phyloP scores from a whole-genome alignment of 1,284 basidiomycete genomes.

The Ganoderma resinaceum region DNA sequence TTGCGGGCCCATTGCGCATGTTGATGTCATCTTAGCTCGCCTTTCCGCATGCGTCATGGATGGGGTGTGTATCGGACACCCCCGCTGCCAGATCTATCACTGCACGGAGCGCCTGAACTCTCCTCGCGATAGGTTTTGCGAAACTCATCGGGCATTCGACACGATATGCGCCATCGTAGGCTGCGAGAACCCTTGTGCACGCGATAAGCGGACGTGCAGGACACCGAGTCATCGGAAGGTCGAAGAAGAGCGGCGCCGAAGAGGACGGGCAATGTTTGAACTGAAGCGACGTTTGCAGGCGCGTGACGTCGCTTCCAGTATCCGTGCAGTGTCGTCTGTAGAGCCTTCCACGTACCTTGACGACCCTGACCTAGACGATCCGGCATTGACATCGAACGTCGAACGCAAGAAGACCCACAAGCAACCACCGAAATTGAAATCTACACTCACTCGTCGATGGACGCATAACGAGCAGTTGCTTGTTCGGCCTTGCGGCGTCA shows the following conservation, averaged over 20 bases:
- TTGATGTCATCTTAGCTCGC: conserved; percentile 4
- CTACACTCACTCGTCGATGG: conserved; percentile 27
- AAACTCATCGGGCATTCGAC: not conserved
- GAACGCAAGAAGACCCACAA: not conserved
- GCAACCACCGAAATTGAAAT: not conserved
- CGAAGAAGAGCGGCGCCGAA: not conserved
- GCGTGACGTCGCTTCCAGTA: not conserved
- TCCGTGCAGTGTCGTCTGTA: not conserved
- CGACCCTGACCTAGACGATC: not conserved
- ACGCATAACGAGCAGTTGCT: conserved; percentile 43
- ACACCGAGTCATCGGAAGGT: not conserved
- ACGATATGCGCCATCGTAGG: not conserved
- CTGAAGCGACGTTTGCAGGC: not conserved
- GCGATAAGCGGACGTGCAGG: not conserved
- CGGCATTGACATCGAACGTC: not conserved
- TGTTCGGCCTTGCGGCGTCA: conserved; percentile 37
- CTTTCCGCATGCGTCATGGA: conserved; percentile 37
- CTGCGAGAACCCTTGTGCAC: not conserved
- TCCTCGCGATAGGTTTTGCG: conserved; percentile 25
- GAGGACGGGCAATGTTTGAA: not conserved
- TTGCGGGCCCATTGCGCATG: not conserved
- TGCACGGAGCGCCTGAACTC: conserved; percentile 29
- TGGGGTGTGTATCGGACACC: conserved; percentile 41
- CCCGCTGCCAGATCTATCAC: conserved; percentile 39
- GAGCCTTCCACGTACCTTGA: not conserved